Percentiles rank a stretch among this genome's conserved stretches.
Evolutionary conservation across 192 early-diverging fungal genomes (phyloP).

Genomic region (Jimgerdemannia lactiflua): DNA sequence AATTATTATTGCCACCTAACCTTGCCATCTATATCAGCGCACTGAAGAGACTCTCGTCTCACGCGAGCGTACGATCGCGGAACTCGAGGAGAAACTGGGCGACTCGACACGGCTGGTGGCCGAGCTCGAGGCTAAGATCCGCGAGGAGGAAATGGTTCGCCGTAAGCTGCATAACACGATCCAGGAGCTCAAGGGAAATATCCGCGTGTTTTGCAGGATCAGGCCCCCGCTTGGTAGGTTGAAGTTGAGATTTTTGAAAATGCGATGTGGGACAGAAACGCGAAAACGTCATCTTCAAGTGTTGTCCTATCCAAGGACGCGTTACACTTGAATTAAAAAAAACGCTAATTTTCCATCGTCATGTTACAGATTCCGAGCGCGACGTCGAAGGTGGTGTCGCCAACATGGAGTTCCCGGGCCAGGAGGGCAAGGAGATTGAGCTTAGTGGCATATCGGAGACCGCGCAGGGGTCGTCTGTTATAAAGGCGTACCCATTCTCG

Average conservation of each 20-base stretch:
- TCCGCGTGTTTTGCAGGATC: slow-evolving; percentile 95
- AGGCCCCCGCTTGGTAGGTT: slow-evolving; percentile 61
- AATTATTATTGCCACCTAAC: not conserved
- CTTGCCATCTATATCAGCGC: not conserved
- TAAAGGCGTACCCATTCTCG: slow-evolving; percentile 70
- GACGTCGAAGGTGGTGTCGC: not conserved
- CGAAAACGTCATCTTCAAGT: slow-evolving; percentile 10
- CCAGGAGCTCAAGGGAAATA: slow-evolving; percentile 96
- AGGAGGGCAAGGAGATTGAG: slow-evolving; percentile 73
- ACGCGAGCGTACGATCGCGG: slow-evolving; percentile 44
- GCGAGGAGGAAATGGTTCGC: slow-evolving; percentile 76
- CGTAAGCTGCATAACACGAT: slow-evolving; percentile 87
- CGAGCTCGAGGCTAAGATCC: slow-evolving; percentile 58
- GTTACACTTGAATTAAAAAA: not conserved
- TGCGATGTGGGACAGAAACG: not conserved
- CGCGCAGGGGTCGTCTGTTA: slow-evolving; percentile 21
- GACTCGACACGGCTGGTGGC: slow-evolving; percentile 34
- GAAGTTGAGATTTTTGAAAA: not conserved
- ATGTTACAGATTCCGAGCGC: slow-evolving; percentile 2
- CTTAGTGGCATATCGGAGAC: slow-evolving; percentile 47
- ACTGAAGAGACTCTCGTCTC: slow-evolving; percentile 28
- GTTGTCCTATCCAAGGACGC: slow-evolving; percentile 8
- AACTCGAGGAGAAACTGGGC: slow-evolving; percentile 37
- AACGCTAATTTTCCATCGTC: too few relatives aligned
- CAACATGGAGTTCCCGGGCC: slow-evolving; percentile 50